phyloP scores from a whole-genome alignment of 2,329 filamentous ascomycete species.

The Apiospora malaysiana region DNA sequence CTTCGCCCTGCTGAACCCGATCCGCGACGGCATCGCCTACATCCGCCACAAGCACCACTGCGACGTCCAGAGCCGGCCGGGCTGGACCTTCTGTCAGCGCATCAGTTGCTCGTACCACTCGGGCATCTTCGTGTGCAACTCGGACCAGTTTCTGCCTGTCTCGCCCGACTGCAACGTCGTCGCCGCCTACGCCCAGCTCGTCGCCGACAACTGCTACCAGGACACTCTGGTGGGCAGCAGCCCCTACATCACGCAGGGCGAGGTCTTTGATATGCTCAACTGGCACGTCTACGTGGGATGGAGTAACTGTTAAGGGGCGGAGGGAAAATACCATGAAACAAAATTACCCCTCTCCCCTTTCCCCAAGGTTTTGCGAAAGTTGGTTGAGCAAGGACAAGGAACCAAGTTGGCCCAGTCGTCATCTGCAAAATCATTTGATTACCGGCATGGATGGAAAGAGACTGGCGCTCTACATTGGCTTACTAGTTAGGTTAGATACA shows the following conservation, averaged over 20 bases:
- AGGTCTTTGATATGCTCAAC: background rate
- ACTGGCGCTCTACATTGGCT: no score
- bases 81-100: background rate
- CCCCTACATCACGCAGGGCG: background rate
- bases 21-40: constrained; percentile 11
- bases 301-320: background rate
- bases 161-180: background rate
- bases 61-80: background rate
- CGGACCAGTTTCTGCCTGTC: background rate
- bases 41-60: background rate
- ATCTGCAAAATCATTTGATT: no score
- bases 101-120: constrained; percentile 18
- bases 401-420: no score
- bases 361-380: no score
- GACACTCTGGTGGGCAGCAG: background rate
- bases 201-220: background rate
- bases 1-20: background rate
- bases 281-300: background rate
- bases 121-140: constrained; percentile 19
- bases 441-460: no score
- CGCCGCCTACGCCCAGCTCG: background rate
- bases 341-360: no score
- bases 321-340: background rate
- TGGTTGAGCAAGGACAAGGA: no score
- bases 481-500: no score